Evolutionary conservation across 163 green algal genomes (phyloP), one percentile per base, ranked within the genome.

Genomic region (Chlorella variabilis): DNA sequence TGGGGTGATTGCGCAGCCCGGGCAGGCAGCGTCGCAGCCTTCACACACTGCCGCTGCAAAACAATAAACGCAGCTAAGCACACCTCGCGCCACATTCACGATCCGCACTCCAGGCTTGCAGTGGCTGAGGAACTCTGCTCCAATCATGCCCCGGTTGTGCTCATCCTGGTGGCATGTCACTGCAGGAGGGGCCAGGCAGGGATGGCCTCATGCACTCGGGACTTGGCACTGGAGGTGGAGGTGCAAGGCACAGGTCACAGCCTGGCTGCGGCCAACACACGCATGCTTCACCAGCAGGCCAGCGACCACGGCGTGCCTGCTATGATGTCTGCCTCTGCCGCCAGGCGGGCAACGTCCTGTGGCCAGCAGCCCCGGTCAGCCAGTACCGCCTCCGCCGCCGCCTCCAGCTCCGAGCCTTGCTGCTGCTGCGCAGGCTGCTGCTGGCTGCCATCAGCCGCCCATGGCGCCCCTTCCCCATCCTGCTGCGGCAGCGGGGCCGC

Each of bases 41-140:
- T n/a, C n/a, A n/a, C n/a, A n/a, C n/a, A n/a, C n/a, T n/a, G n/a
- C n/a, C n/a, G n/a, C n/a, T n/a, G n/a, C n/a, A n/a, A n/a, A n/a
- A n/a, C n/a, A n/a, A n/a, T 54, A 23, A 15, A 54, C 15, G 45
- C 11, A 15, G 20, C 54, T 23, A 56, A 1, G 7, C 77, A 27
- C 38, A 88, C 87, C 88, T 65, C 89, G 67, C 0, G 89, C 86
- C 21, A 93, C 84, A 58, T 92, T 92, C 3, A 92, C 71, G 38
- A 92, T 86, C 8, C 73, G 71, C 3, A 92, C 84, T 1, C 86
- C 88, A 3, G 29, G 78, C 76, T 90, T 90, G 87, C 88, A 92
- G 31, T 73, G 66, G 1, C 36, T 25, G n/a, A 93, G 62, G 38
- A 93, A 85, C 1, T 58, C 31, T 17, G 23, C 13, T n/a, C 83